Evolutionary conservation across 2,329 filamentous ascomycete genomes (phyloP).

Genomic region (Botrytis squamosa): DNA sequence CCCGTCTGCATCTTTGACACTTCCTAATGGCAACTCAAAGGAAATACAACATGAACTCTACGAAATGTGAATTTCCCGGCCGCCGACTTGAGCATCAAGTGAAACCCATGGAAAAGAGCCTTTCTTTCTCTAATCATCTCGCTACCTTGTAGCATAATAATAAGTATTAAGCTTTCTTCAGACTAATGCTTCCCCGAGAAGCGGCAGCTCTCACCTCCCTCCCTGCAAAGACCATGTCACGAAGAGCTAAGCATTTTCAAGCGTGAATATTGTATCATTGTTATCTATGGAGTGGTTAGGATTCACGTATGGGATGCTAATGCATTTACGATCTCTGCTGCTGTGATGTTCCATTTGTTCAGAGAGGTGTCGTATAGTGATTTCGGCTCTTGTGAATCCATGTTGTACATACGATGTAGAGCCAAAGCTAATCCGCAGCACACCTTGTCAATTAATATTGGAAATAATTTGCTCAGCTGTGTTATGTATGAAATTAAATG

Average conservation of each 20-base stretch:
- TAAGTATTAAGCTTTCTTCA: neutral
- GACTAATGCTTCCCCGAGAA: neutral
- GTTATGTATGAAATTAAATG: neutral
- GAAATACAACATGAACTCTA: neutral
- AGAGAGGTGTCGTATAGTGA: neutral
- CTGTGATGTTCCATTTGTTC: neutral
- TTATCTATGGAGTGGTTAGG: neutral
- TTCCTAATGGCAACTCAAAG: neutral
- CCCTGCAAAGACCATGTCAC: neutral
- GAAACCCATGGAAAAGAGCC: neutral
- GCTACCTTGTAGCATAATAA: neutral
- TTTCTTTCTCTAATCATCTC: neutral
- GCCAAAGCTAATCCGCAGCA: neutral
- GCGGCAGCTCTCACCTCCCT: neutral
- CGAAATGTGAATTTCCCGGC: neutral
- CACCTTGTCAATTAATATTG: neutral
- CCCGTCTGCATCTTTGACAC: neutral
- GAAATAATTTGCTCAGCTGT: conserved; percentile 2
- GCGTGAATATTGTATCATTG: neutral
- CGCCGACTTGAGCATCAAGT: neutral
- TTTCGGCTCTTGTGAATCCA: conserved; percentile 3
- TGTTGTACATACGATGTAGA: neutral
- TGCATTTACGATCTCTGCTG: neutral
- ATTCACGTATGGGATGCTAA: neutral
- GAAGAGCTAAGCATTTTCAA: neutral